phyloP scores from a whole-genome alignment of 768 basidiomycete species.

The Lentinula sp. region DNA sequence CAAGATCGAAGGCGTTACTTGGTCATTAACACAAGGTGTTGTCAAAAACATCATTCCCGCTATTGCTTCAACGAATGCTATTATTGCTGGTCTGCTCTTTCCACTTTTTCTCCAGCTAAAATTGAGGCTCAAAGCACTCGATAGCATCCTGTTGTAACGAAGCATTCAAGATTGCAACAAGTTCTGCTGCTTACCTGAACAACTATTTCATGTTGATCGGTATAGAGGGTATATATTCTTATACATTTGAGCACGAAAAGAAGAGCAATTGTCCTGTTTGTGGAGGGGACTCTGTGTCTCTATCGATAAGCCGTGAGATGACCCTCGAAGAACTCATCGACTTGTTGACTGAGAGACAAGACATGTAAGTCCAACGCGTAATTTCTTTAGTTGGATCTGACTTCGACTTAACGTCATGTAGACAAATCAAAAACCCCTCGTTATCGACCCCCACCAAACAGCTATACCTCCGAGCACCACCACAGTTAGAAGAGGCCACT shows the following conservation, averaged over 20 bases:
- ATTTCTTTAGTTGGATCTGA: background rate
- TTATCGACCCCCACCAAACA: conserved; percentile 69
- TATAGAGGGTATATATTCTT: conserved; percentile 93
- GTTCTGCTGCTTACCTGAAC: conserved; percentile 88
- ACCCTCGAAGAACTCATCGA: conserved; percentile 89
- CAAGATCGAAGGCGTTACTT: conserved; percentile 97
- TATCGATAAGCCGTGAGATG: conserved; percentile 61
- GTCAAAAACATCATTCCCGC: conserved; percentile 99
- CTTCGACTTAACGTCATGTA: conserved; percentile 24
- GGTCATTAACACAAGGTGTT: conserved; percentile 95
- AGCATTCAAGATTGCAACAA: conserved; percentile 97
- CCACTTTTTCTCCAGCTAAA: background rate
- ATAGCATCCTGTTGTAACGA: conserved; percentile 96
- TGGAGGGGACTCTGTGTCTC: conserved; percentile 81
- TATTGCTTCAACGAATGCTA: conserved; percentile 97
- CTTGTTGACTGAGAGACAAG: conserved; percentile 78
- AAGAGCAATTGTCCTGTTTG: conserved; percentile 95
- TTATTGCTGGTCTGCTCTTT: conserved; percentile 73
- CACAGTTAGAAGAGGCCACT: conserved; percentile 83
- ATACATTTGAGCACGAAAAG: conserved; percentile 93
- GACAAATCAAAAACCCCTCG: conserved; percentile 97
- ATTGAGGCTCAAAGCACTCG: conserved; percentile 7
- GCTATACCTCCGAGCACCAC: conserved; percentile 92
- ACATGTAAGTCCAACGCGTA: conserved; percentile 56
- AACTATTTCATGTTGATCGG: conserved; percentile 99